Evolutionary conservation across 768 basidiomycete species (phyloP), one percentile per base, ranked within the genome.

Genomic region (Pholiota microspora): DNA sequence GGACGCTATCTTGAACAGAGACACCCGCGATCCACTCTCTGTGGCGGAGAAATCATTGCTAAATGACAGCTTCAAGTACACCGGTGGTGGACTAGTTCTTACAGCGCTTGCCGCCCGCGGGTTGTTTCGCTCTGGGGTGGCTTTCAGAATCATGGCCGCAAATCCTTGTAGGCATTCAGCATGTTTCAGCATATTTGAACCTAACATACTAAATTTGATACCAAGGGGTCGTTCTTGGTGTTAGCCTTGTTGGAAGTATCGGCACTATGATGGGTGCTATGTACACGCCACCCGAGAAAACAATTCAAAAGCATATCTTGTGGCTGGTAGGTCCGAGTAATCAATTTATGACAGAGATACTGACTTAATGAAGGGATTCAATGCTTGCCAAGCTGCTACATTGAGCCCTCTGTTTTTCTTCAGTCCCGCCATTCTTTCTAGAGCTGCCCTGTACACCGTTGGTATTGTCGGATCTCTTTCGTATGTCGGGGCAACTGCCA

Each of bases 331-430:
- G 84, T 74, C n/a, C n/a, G n/a, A n/a, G n/a, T n/a, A n/a, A n/a
- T n/a, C n/a, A n/a, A n/a, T n/a, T n/a, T n/a, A n/a, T n/a, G n/a
- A n/a, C n/a, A n/a, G n/a, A n/a, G n/a, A n/a, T n/a, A n/a, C n/a
- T n/a, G n/a, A n/a, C 49, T 45, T 44, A 31, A 13, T 54, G n/a
- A n/a, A 91, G 88, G 85, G 84, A 3, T 95, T 96, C 71, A 91
- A 94, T 59, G 85, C 79, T 3, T 91, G 83, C 67, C 93, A 95
- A 73, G 90, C 90, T 6, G 88, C 90, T 6, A 91, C 89, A 2
- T 76, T 96, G 36, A 89, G 88, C 58, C 93, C 93, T 2, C 68
- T 96, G n/a, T 93, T 92, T 74, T 94, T 95, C 79, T 69, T 94
- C 44, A 86, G 77, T 63, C 93, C 93, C 2, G 91, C 89, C 10